These are phyloP conservation scores for Neofusicoccum parvum DNA, from an alignment of 2,329 filamentous ascomycete species.

Conservation along the genomic window DNA sequence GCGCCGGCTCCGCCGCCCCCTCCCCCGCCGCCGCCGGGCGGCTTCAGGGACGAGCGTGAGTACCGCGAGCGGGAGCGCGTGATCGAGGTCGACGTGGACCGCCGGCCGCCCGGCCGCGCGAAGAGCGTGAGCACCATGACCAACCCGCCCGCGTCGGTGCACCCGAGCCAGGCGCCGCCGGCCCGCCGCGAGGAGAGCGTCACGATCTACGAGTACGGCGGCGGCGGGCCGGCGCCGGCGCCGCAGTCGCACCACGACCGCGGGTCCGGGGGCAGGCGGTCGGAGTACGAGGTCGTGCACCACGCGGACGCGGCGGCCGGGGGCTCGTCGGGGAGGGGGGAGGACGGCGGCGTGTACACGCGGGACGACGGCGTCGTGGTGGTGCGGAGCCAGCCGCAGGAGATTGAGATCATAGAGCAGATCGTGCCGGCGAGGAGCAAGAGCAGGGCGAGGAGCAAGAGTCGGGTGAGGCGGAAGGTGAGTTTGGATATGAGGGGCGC, in stretches of 20 bases:
- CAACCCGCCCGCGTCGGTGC: not conserved
- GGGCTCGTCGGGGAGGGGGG: not conserved
- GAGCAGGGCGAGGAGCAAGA: conserved; percentile 13
- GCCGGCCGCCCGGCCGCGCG: too few relatives aligned
- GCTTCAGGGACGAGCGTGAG: not conserved
- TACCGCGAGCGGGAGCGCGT: not conserved
- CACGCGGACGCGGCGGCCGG: not conserved
- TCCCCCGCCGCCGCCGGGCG: not conserved
- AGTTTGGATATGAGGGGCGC: conserved; percentile 20
- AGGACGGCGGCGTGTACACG: conserved; percentile 10
- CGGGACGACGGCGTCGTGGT: conserved; percentile 14
- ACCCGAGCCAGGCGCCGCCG: not conserved
- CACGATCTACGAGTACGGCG: not conserved
- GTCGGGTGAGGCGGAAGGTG: conserved; percentile 12
- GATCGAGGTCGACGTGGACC: not conserved
- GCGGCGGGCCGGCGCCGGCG: not conserved
- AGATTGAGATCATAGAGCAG: conserved; percentile 18
- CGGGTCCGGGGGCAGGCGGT: not conserved
- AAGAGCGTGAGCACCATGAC: not conserved
- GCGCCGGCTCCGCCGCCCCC: not conserved
- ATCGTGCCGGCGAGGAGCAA: conserved; percentile 2
- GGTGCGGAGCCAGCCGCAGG: conserved; percentile 10
- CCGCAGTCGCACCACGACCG: not conserved
- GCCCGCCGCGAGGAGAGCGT: not conserved
- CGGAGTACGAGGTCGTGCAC: not conserved